Base-by-base conservation (phyloP, 257 asterid species). In the Jaltomata sinuosa region DNA sequence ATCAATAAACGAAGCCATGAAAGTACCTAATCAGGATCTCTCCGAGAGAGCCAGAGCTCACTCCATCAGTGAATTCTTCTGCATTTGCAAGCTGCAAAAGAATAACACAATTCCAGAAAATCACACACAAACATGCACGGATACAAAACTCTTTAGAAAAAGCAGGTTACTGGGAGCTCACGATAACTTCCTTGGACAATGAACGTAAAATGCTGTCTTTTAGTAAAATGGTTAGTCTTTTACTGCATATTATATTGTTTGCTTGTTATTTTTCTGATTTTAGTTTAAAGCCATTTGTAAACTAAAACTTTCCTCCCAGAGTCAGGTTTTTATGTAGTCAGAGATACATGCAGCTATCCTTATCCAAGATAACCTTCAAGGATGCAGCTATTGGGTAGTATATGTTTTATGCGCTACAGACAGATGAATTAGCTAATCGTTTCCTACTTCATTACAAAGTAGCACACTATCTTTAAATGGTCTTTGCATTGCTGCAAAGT, bases 31-130 rank as follows among this genome's bases (percentile, higher is more conserved):
- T 92, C 89, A 93, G 86, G 89, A 93, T 96, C 89, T 96, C 99
- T 84, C 99, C 99, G 72, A 96, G 99, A 84, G 90, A 92, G 64
- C 99, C 99, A 76, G 94, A 92, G 88, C 89, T 89, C 81, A 93
- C 91, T 55, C 99, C 99, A 74, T 96, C 99, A 64, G 94, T 88
- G 74, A 87, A 96, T 79, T 96, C 99, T 82, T 96, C 99, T 65
- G 99, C 98, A 77, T 93, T 94, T 50, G 98, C 98, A n/a, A 94
- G 94, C 99, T 96, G 93, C 85, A 85, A 83, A 81, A 81, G 6
- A 36, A 14, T 3, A 53, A 36, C 14, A 12, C 1, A 11, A 83
- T 82, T 18, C 7, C 62, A 27, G 50, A 64, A 62, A 72, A 72
- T 40, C 0, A 38, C 42, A 40, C 29, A 18, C 2, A 57, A 11